Evolutionary conservation across 2,329 filamentous ascomycete species (phyloP).

Genomic region (Fusarium bactridioides): DNA sequence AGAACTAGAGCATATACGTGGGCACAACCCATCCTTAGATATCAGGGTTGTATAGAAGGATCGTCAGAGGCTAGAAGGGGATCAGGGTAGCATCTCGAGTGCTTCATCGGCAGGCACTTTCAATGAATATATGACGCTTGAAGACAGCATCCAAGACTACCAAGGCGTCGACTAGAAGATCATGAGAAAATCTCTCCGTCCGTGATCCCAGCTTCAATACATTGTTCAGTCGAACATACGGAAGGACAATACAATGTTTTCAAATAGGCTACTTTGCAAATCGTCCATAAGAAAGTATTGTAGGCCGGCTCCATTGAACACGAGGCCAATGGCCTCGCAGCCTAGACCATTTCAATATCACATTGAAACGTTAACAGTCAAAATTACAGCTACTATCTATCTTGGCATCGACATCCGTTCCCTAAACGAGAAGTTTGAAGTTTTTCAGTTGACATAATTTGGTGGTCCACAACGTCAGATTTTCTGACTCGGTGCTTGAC

Average conservation of each 20-base stretch:
- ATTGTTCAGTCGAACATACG: not conserved
- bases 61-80: not conserved
- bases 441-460: conserved; percentile 46
- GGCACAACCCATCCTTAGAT: not conserved
- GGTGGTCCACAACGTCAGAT: conserved; percentile 45
- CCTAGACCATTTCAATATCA: not conserved
- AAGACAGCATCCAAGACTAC: not conserved
- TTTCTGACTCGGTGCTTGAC: conserved; percentile 90
- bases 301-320: not conserved
- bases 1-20: not conserved
- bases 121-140: not conserved
- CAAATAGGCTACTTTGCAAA: not conserved
- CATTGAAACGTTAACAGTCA: not conserved
- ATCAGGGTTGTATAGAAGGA: not conserved
- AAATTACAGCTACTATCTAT: not conserved
- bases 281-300: not conserved
- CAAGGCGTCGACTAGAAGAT: not conserved
- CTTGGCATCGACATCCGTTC: not conserved
- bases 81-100: not conserved
- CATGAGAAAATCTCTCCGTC: not conserved
- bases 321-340: too few relatives aligned
- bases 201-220: not conserved
- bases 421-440: conserved; percentile 31
- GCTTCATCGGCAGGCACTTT: not conserved
- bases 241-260: not conserved